Evolutionary conservation across 2,329 filamentous ascomycete species (phyloP).

Genomic region (Karstenula rhodostoma): DNA sequence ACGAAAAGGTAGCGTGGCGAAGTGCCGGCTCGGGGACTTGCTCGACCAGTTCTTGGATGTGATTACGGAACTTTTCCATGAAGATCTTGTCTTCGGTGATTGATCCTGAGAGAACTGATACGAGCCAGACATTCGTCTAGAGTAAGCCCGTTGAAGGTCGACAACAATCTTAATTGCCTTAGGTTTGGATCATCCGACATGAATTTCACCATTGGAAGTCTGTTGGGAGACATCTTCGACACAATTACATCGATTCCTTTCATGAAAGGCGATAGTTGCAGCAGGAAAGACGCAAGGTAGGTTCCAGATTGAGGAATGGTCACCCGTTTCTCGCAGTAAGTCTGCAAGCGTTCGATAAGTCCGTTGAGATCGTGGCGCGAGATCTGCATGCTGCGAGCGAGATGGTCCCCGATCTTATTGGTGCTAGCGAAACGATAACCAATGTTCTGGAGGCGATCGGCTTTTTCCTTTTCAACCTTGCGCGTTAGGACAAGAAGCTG

Average conservation of each 20-base stretch:
- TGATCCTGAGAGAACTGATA: constrained; percentile 38
- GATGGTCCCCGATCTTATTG: constrained; percentile 68
- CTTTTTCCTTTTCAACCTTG: constrained; percentile 66
- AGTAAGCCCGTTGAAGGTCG: constrained; percentile 36
- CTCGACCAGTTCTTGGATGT: constrained; percentile 47
- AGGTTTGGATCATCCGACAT: constrained; percentile 35
- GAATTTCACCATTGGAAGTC: constrained; percentile 56
- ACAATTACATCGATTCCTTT: constrained; percentile 56
- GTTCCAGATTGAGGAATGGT: constrained; percentile 59
- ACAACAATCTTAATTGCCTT: constrained; percentile 31
- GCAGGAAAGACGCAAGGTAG: constrained; percentile 50
- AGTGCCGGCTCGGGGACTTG: constrained; percentile 52
- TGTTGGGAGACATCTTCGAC: constrained; percentile 48
- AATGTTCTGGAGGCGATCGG: constrained; percentile 69
- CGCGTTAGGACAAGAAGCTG: constrained; percentile 84
- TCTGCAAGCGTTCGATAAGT: constrained; percentile 71
- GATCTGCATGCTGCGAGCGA: constrained; percentile 79
- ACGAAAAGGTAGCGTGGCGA: constrained; percentile 54
- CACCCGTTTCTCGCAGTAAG: constrained; percentile 50
- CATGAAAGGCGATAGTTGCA: constrained; percentile 49
- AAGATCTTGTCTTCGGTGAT: constrained; percentile 33
- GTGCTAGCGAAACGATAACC: constrained; percentile 78
- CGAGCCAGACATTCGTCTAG: constrained; percentile 41
- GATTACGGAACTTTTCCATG: constrained; percentile 39
- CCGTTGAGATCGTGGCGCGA: constrained; percentile 66